Evolutionary conservation across 1,139 yeast species (phyloP), one percentile per base, ranked within the genome.

Genomic region (Groenewaldozyma sp.): DNA sequence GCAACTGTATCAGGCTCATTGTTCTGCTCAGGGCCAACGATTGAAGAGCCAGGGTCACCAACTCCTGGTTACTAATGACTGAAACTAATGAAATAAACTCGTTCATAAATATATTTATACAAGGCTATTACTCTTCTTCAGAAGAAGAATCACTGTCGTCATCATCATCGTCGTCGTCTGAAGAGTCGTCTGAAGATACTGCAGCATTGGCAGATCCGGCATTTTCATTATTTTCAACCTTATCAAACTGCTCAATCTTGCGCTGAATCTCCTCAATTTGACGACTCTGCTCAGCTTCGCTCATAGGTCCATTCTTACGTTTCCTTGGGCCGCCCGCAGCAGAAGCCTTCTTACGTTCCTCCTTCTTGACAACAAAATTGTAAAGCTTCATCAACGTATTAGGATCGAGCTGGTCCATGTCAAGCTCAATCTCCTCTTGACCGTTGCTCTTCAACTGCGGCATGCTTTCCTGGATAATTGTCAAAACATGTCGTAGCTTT

Each of bases 401-500:
- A 51, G 86, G 91, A 53, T 86, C 95, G 52, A 91, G 73, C 62
- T 82, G 84, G 61, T 91, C 97, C 79, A 93, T 82, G 62, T 93
- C 98, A 47, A 91, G 71, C 67, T 93, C 98, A 45, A 91, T 93
- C 58, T 82, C 93, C 54, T 91, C 98, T 48, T 78, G 81, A 35
- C 76, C 79, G 42, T 70, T 70, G 53, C 76, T 77, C 48, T 72
- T 72, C 48, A 82, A 71, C 50, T 84, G 83, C n/a, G 84, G 84
- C 70, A 87, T 75, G 50, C 84, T 82, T 59, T 83, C 94, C 56
- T 82, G 82, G 51, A 91, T 86, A 48, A 91, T 86, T 41, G 82
- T 77, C 48, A 91, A 74, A 29, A 87, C 94, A 43, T 82, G 82
- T 52, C 81, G 84, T 54, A 91, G 67, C 64, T 83, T 84, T 62